Percentiles rank a stretch among this genome's conserved stretches.
These are phyloP conservation scores for Sphagnurus paluster DNA, from an alignment of 1,284 basidiomycete genomes.

Conservation along the genomic window DNA sequence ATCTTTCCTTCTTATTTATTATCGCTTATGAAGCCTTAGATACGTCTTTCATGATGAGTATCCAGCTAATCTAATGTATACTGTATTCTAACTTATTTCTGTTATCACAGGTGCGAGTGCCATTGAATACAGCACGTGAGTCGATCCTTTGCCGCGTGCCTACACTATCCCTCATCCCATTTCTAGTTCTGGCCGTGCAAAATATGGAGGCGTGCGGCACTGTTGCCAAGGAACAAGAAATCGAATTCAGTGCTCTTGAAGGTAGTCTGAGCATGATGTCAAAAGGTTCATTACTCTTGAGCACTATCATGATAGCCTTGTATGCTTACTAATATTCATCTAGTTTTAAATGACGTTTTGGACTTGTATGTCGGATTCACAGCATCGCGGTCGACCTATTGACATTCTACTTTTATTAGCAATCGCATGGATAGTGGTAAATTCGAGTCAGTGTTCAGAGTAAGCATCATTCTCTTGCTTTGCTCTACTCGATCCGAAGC, in stretches of 20 bases:
- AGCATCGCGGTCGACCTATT: not conserved
- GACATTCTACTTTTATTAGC: conserved; percentile 27
- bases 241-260: conserved; percentile 81
- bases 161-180: not conserved
- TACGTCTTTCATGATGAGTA: conserved; percentile 77
- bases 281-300: conserved; percentile 49
- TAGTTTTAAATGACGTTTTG: conserved; percentile 86
- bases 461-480: conserved; percentile 22
- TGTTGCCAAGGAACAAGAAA: conserved; percentile 65
- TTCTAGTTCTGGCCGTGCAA: conserved; percentile 78
- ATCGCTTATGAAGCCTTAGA: conserved; percentile 32
- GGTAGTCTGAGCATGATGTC: conserved; percentile 89
- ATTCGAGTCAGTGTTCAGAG: conserved; percentile 70
- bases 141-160: conserved; percentile 17
- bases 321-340: not conserved
- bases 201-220: conserved; percentile 79
- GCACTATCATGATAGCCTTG: conserved; percentile 33
- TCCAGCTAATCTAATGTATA: conserved; percentile 6
- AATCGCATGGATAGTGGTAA: conserved; percentile 79
- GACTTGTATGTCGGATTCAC: conserved; percentile 59
- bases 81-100: conserved; percentile 19
- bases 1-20: conserved; percentile 2
- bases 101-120: conserved; percentile 77
- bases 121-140: conserved; percentile 85
- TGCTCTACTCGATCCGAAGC: not conserved